phyloP scores from a whole-genome alignment of 139 green algal species.

The Micromonas pusilla region DNA sequence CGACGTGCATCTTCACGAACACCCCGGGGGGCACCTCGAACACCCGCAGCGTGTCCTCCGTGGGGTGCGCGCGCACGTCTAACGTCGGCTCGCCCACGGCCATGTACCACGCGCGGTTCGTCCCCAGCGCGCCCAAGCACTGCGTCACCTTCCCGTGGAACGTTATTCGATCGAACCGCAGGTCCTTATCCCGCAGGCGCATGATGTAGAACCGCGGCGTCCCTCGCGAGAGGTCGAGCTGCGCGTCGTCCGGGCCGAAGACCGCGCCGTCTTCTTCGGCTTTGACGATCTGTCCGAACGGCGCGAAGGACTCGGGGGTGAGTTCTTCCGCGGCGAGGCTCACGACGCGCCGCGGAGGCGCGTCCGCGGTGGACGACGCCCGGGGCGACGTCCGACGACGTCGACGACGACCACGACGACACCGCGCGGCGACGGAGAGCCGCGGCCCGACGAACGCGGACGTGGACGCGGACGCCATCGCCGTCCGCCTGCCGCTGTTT shows the following conservation, averaged over 20 bases:
- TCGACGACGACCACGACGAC: too few species aligned
- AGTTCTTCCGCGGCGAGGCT: slow-evolving; percentile 14
- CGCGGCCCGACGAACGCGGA: too few species aligned
- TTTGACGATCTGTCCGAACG: slow-evolving; percentile 32
- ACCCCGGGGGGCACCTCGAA: slow-evolving; percentile 54
- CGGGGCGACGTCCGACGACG: background rate
- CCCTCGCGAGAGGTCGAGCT: slow-evolving; percentile 32
- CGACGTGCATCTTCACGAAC: slow-evolving; percentile 69
- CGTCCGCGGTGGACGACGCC: background rate
- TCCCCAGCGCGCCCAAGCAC: slow-evolving; percentile 21
- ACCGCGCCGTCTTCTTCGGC: slow-evolving; percentile 27
- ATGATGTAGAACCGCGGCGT: slow-evolving; percentile 37
- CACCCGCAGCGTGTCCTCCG: slow-evolving; percentile 36
- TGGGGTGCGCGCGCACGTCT: background rate
- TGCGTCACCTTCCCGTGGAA: slow-evolving; percentile 35
- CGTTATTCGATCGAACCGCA: slow-evolving; percentile 26
- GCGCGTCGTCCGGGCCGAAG: slow-evolving; percentile 31
- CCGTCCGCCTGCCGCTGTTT: too few species aligned
- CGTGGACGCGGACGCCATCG: too few species aligned
- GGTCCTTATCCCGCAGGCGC: slow-evolving; percentile 5
- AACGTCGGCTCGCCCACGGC: slow-evolving; percentile 21
- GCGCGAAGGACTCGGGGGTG: slow-evolving; percentile 33
- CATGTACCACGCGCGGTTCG: slow-evolving; percentile 32
- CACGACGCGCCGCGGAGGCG: background rate
- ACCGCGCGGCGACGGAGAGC: too few species aligned